Evolutionary conservation across 306 rosid genomes (phyloP).

Genomic region (Castanea mollissima): DNA sequence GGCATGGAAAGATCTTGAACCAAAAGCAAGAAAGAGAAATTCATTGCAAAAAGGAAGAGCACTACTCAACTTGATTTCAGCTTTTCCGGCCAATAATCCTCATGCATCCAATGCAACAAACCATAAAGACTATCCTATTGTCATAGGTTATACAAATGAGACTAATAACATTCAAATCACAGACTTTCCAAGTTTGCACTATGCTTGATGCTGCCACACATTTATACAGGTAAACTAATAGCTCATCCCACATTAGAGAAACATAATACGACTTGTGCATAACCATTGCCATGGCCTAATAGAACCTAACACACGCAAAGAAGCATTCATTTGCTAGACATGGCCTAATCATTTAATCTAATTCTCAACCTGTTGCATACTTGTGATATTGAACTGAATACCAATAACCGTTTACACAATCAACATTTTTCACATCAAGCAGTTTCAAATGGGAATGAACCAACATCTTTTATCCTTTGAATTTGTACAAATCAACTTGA

Average conservation of each 20-base stretch:
- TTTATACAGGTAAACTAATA: neutral
- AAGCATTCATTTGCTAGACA: neutral
- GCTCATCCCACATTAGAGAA: neutral
- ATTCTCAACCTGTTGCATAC: too few species aligned
- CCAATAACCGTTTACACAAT: too few species aligned
- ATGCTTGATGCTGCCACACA: neutral
- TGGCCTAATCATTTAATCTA: neutral
- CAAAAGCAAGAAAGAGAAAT: neutral
- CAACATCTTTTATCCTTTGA: too few species aligned
- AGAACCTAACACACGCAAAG: neutral
- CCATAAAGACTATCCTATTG: neutral
- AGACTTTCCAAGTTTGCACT: neutral
- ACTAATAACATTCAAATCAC: neutral
- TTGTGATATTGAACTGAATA: too few species aligned
- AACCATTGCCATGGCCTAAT: neutral
- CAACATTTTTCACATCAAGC: too few species aligned
- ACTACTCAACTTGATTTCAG: neutral
- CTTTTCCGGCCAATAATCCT: neutral
- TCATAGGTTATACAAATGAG: neutral
- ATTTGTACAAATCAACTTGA: too few species aligned
- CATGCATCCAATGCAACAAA: neutral
- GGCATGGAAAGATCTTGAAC: neutral
- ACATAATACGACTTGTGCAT: too few species aligned
- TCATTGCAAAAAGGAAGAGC: neutral
- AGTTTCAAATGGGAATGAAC: too few species aligned